Evolutionary conservation across 179 eudicot species (phyloP).

Genomic region (Patellifolia procumbens): DNA sequence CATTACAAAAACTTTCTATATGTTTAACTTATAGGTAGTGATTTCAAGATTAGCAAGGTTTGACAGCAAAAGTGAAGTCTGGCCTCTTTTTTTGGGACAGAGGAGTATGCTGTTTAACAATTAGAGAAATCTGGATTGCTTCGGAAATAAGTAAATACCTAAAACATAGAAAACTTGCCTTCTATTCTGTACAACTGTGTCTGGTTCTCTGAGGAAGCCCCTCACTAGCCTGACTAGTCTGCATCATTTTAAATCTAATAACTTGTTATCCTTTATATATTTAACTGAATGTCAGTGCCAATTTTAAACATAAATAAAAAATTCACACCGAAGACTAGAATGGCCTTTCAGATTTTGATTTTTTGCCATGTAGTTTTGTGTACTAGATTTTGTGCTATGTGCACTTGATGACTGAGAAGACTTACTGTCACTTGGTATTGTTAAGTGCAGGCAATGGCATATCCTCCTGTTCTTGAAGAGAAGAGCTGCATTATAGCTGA

Average conservation of each 20-base stretch:
- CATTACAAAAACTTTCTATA: background rate
- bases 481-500: conserved; percentile 94
- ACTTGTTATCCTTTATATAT: background rate
- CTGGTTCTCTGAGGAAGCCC: background rate
- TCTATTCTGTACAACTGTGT: background rate
- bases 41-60: background rate
- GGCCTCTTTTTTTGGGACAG: background rate
- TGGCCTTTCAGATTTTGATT: background rate
- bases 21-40: background rate
- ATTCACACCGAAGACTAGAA: background rate
- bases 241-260: background rate
- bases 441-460: conserved; percentile 78
- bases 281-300: background rate
- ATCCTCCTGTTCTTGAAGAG: conserved; percentile 53
- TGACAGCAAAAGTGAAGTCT: background rate
- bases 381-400: background rate
- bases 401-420: background rate
- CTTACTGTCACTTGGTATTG: conserved; percentile 14
- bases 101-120: background rate
- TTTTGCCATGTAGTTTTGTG: background rate
- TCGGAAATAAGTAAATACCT: background rate
- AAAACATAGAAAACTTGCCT: background rate
- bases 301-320: background rate
- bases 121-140: background rate
- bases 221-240: background rate